phyloP scores from a whole-genome alignment of 257 asterid genomes.

The Nemophila menziesii region DNA sequence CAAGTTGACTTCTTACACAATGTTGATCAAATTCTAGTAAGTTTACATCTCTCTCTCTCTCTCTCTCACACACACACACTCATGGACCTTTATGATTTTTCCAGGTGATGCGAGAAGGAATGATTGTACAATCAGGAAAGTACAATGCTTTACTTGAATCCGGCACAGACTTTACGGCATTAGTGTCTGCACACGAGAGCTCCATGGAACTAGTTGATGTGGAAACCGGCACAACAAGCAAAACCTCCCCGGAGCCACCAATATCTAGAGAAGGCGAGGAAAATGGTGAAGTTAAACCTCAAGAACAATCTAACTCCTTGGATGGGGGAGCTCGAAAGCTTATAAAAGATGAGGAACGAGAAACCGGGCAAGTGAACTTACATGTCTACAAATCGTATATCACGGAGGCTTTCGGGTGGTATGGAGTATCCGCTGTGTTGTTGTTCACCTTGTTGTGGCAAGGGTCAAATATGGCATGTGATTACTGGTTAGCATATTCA shows the following conservation, averaged over 20 bases:
- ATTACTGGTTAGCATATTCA: slow-evolving; percentile 89
- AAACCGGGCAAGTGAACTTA: slow-evolving; percentile 64
- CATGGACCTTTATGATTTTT: background rate
- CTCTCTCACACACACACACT: background rate
- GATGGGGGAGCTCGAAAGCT: slow-evolving; percentile 51
- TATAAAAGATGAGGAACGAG: slow-evolving; percentile 84
- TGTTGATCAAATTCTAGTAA: slow-evolving; percentile 74
- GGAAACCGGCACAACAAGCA: slow-evolving; percentile 32
- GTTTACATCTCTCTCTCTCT: slow-evolving; percentile 11
- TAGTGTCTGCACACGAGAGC: slow-evolving; percentile 85
- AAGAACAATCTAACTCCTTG: slow-evolving; percentile 22
- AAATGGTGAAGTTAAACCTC: slow-evolving; percentile 33
- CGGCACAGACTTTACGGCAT: slow-evolving; percentile 58
- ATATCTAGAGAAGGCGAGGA: slow-evolving; percentile 32
- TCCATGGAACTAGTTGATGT: slow-evolving; percentile 93
- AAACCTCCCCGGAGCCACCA: slow-evolving; percentile 20
- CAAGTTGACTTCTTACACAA: slow-evolving; percentile 98
- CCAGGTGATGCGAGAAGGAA: slow-evolving; percentile 93
- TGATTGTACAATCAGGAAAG: slow-evolving; percentile 75
- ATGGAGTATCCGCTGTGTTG: slow-evolving; percentile 44
- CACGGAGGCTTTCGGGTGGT: slow-evolving; percentile 86
- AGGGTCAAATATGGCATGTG: slow-evolving; percentile 61
- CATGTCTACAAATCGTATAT: slow-evolving; percentile 64
- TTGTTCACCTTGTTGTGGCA: slow-evolving; percentile 55
- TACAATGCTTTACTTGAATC: slow-evolving; percentile 42